Evolutionary conservation across 73 alveolate genomes (phyloP).

Genomic region (Breviolum minutum): DNA sequence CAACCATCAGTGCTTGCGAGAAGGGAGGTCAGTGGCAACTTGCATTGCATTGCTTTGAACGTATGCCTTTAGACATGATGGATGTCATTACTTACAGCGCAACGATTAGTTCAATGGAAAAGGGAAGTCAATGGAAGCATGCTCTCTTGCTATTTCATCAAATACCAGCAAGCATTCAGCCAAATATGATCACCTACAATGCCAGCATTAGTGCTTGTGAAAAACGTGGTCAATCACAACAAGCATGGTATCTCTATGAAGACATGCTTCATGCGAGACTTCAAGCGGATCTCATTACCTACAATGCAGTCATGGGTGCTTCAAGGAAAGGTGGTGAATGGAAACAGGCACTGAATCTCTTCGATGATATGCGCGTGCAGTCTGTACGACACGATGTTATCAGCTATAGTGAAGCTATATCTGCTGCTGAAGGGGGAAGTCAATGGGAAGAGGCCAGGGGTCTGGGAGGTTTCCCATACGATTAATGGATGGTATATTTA

Average conservation of each 20-base stretch:
- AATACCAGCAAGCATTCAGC: neutral
- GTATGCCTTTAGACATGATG: neutral
- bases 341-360: neutral
- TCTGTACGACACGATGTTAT: no score
- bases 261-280: neutral
- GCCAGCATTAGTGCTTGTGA: slow-evolving; percentile 17
- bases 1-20: slow-evolving; percentile 9
- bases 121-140: slow-evolving; percentile 14
- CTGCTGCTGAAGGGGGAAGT: no score
- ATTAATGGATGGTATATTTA: no score
- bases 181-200: neutral
- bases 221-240: neutral
- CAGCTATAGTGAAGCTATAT: no score
- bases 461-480: no score
- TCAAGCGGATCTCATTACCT: neutral
- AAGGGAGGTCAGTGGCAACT: slow-evolving; percentile 15
- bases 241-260: neutral
- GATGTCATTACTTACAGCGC: slow-evolving; percentile 10
- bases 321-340: neutral
- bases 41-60: neutral
- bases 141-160: neutral
- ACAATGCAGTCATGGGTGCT: neutral
- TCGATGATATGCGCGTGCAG: neutral
- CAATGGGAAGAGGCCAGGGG: no score
- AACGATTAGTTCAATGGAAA: neutral